Base-by-base conservation (phyloP, 1,284 basidiomycete species). In the Veloporphyrellus conicus region DNA sequence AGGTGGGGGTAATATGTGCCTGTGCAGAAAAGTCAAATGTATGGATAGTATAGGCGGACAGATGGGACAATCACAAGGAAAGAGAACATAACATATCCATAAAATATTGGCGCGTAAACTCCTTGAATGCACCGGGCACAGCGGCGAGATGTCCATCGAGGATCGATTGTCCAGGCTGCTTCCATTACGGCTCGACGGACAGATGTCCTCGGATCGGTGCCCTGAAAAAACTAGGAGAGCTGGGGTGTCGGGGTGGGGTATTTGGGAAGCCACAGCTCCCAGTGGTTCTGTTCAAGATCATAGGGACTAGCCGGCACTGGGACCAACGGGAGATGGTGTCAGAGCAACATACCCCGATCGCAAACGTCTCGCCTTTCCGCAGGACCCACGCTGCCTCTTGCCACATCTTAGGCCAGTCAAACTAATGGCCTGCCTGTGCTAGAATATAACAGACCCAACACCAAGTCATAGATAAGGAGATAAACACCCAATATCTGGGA, bases 391-490 rank as follows among this genome's bases (percentile, higher is more conserved):
- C 73, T 1, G 82, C 69, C 62, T 91, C 83, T 1, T 73, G 75
- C 87, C 90, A 94, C 15, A 87, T 73, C 48, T 72, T 75, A 1
- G 66, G 60, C 76, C 87, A 89, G 58, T 93, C 75, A 60, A 94
- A 93, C 90, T 91, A 94, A 63, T 94, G 92, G 0, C 83, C 82
- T 0, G 91, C 82, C 67, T 93, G 91, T 2, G 86, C 89, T 87
- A 11, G n/a, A n/a, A n/a, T n/a, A n/a, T n/a, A n/a, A n/a, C n/a
- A n/a, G n/a, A n/a, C n/a, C n/a, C 16, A 16, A 25, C 4, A 4
- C 23, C 5, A 25, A 25, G 5, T 8, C 23, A 8, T 8, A 4
- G 29, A 31, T 1, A 12, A 6, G 11, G 11, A 14, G 29, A 6
- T 31, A 4, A 14, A 12, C 29, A 12, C 16, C n/a, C 18, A 6